Conservation (phyloP, 495 filamentous ascomycete genomes). For the Trypethelium eluteriae region DNA sequence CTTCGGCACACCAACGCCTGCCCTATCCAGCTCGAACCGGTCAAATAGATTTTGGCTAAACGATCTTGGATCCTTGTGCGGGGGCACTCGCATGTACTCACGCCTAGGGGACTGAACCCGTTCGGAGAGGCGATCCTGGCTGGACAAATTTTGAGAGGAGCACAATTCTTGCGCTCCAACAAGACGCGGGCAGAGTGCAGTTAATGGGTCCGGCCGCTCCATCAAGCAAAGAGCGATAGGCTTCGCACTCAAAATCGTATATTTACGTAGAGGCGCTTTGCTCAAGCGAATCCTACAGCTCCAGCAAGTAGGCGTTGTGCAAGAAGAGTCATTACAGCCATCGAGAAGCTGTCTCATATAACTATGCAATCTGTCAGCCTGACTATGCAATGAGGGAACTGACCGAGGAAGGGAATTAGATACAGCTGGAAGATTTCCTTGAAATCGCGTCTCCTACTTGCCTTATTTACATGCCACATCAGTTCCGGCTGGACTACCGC, state of each 20-base stretch:
- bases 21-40: neutral
- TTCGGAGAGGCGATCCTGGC: neutral
- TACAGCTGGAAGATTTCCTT: neutral
- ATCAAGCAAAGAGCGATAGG: neutral
- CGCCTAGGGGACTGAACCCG: too few species aligned
- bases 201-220: neutral
- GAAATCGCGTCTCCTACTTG: neutral
- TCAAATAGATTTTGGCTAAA: slow-evolving; percentile 8
- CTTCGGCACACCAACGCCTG: neutral
- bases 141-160: neutral
- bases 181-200: slow-evolving; percentile 3
- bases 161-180: neutral
- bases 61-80: slow-evolving; percentile 2
- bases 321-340: neutral
- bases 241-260: neutral
- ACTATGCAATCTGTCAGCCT: neutral
- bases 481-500: neutral
- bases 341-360: neutral
- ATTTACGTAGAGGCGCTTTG: neutral
- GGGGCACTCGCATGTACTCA: too few species aligned
- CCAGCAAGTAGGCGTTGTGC: slow-evolving; percentile 5
- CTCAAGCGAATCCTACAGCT: neutral
- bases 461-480: neutral
- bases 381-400: neutral
- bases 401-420: neutral